A percentile compares a stretch with the other conserved stretches of the same genome.
Conservation (phyloP, 495 filamentous ascomycete genomes). For the Aspergillus saccharolyticus region DNA sequence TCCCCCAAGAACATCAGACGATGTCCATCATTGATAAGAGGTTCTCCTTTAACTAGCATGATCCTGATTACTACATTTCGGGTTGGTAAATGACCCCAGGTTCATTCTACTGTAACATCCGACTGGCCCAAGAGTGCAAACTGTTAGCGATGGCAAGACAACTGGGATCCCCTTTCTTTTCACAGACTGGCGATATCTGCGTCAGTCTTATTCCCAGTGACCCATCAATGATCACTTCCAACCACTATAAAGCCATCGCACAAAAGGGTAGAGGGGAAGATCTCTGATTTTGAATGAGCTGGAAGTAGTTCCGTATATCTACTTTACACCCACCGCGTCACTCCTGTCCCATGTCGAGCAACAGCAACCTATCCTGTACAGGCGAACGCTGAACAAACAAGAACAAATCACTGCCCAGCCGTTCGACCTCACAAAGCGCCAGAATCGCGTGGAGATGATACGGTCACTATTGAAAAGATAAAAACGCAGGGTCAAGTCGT, state of each 20-base stretch:
- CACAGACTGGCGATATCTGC: neutral
- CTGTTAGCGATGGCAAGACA: neutral
- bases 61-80: neutral
- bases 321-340: slow-evolving; percentile 22
- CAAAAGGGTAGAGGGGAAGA: neutral
- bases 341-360: slow-evolving; percentile 16
- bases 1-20: slow-evolving; percentile 16
- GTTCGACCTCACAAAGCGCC: slow-evolving; percentile 17
- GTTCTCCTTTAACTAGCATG: neutral
- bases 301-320: slow-evolving; percentile 18
- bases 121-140: neutral
- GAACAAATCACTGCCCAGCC: slow-evolving; percentile 15
- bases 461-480: slow-evolving; percentile 11
- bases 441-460: slow-evolving; percentile 17
- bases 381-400: slow-evolving; percentile 23
- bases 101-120: neutral
- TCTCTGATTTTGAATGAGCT: neutral
- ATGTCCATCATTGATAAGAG: slow-evolving; percentile 7
- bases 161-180: neutral
- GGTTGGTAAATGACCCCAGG: neutral
- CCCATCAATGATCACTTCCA: neutral
- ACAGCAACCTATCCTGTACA: slow-evolving; percentile 26
- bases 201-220: neutral
- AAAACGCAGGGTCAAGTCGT: slow-evolving; percentile 25
- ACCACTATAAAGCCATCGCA: neutral